Evolutionary conservation across 495 filamentous ascomycete genomes (phyloP).

Genomic region (Penicillium goetzii): DNA sequence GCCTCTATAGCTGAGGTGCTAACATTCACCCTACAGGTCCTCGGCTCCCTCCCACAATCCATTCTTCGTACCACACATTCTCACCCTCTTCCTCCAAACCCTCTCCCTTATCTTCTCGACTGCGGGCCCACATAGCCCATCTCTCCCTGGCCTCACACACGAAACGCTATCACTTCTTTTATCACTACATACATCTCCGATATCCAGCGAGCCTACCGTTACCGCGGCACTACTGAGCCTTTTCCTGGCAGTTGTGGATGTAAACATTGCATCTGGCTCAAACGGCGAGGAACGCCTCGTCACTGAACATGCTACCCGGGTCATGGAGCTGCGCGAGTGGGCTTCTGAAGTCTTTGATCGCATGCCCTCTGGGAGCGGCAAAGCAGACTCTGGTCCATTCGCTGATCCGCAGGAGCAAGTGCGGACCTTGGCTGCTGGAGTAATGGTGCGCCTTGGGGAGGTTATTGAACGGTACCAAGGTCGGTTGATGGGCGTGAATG

Average conservation of each 20-base stretch:
- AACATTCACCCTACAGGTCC: constrained; percentile 29
- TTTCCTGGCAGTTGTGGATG: constrained; percentile 78
- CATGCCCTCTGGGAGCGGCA: constrained; percentile 39
- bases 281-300: constrained; percentile 71
- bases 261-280: constrained; percentile 64
- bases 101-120: constrained; percentile 55
- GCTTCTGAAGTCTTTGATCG: constrained; percentile 66
- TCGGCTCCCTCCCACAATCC: constrained; percentile 44
- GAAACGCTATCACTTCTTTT: constrained; percentile 52
- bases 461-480: constrained; percentile 80
- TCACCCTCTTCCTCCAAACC: constrained; percentile 56
- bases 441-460: constrained; percentile 77
- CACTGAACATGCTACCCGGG: constrained; percentile 46
- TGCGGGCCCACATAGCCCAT: constrained; percentile 50
- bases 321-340: constrained; percentile 49
- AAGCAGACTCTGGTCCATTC: constrained; percentile 46
- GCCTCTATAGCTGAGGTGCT: neutral
- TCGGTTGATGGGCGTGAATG: constrained; percentile 55
- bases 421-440: constrained; percentile 71
- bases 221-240: constrained; percentile 76
- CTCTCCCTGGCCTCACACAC: constrained; percentile 48
- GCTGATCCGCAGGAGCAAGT: constrained; percentile 43
- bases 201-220: constrained; percentile 62
- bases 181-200: constrained; percentile 44
- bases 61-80: constrained; percentile 48